Conservation (phyloP, 352 stramenopile species). For the Globisporangium orthogonon region DNA sequence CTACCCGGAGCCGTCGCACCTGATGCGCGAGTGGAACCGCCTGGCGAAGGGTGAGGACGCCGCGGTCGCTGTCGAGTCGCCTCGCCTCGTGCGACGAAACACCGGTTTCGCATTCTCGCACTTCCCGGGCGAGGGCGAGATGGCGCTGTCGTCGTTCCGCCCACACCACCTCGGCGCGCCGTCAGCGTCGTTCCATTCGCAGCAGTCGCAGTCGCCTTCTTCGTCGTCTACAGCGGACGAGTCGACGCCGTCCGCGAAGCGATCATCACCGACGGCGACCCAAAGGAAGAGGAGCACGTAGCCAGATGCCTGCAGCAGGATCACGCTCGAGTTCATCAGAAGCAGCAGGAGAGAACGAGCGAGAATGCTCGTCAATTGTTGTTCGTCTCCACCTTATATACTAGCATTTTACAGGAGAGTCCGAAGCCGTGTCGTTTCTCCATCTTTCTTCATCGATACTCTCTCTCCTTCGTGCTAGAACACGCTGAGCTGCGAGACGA, state of each 20-base stretch:
- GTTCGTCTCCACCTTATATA: conserved; percentile 2
- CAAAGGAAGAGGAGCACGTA: not conserved
- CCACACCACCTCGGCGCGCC: conserved; percentile 10
- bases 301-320: not conserved
- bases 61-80: conserved; percentile 46
- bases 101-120: conserved; percentile 87
- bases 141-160: conserved; percentile 47
- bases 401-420: not conserved
- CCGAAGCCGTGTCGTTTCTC: too few relatives aligned
- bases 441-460: too few relatives aligned
- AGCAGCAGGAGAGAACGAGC: not conserved
- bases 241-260: conserved; percentile 40
- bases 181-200: conserved; percentile 8
- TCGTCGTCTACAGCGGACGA: conserved; percentile 46
- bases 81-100: conserved; percentile 74
- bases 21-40: conserved; percentile 89
- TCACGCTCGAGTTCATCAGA: not conserved
- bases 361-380: not conserved
- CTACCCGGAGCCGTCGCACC: conserved; percentile 82
- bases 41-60: conserved; percentile 73
- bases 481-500: conserved; percentile 12
- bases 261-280: conserved; percentile 4
- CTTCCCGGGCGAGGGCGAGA: conserved; percentile 64
- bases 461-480: not conserved
- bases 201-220: conserved; percentile 23